Evolutionary conservation across 2,329 filamentous ascomycete species (phyloP).

Genomic region (Fusarium nodosum): DNA sequence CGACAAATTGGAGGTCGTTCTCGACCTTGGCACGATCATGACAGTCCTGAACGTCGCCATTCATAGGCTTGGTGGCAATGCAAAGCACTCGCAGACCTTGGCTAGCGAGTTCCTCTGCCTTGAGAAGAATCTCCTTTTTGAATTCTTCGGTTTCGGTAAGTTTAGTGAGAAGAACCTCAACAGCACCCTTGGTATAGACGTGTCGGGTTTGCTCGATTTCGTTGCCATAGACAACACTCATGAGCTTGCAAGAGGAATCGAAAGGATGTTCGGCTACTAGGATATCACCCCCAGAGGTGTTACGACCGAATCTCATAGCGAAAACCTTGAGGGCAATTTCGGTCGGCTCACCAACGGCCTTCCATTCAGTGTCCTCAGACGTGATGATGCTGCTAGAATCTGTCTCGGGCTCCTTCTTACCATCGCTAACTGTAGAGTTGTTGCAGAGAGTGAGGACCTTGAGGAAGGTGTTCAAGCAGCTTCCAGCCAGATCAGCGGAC

Average conservation of each 20-base stretch:
- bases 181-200: slow-evolving; percentile 70
- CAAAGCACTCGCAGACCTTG: slow-evolving; percentile 78
- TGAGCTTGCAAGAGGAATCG: slow-evolving; percentile 79
- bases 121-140: slow-evolving; percentile 62
- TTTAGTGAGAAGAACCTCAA: slow-evolving; percentile 69
- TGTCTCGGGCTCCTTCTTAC: slow-evolving; percentile 61
- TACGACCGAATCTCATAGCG: slow-evolving; percentile 74
- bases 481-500: slow-evolving; percentile 58
- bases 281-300: slow-evolving; percentile 60
- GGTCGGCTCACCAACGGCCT: slow-evolving; percentile 75
- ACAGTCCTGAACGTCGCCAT: slow-evolving; percentile 53
- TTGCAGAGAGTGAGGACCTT: slow-evolving; percentile 73
- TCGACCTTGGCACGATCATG: slow-evolving; percentile 69
- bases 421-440: slow-evolving; percentile 65
- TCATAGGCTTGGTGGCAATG: slow-evolving; percentile 67
- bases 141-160: slow-evolving; percentile 62
- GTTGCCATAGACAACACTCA: slow-evolving; percentile 75
- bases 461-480: slow-evolving; percentile 62
- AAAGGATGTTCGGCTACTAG: slow-evolving; percentile 78
- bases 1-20: slow-evolving; percentile 71
- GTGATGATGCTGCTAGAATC: slow-evolving; percentile 64
- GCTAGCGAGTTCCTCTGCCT: slow-evolving; percentile 69
- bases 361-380: slow-evolving; percentile 64
- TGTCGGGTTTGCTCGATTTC: slow-evolving; percentile 54
- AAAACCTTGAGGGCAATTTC: slow-evolving; percentile 82